phyloP scores from a whole-genome alignment of 108 stramenopile genomes.

The Nitzschia sp. region DNA sequence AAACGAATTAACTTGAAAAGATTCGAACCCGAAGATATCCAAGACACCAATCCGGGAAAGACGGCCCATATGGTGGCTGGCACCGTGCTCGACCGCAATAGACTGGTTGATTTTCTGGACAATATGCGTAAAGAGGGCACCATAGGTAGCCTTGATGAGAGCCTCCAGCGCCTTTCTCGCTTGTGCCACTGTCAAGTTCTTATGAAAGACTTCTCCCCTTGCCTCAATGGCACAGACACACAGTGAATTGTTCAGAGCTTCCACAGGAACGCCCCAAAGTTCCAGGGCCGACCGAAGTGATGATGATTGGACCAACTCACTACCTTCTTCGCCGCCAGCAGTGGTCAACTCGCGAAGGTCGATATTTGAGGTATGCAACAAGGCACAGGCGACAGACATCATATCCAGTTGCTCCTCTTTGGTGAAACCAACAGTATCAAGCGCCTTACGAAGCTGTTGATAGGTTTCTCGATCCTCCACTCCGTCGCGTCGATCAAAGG shows the following conservation, averaged over 20 bases:
- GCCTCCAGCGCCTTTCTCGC: slow-evolving; percentile 85
- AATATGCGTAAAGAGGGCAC: slow-evolving; percentile 83
- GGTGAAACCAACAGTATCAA: slow-evolving; percentile 70
- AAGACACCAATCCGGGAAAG: slow-evolving; percentile 90
- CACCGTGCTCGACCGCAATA: slow-evolving; percentile 39
- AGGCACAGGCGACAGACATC: slow-evolving; percentile 58
- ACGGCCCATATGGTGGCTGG: background rate
- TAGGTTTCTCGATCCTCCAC: slow-evolving; percentile 74
- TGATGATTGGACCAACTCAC: slow-evolving; percentile 41
- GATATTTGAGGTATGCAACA: slow-evolving; percentile 77
- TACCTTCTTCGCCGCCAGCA: slow-evolving; percentile 40
- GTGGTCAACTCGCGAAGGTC: slow-evolving; percentile 36
- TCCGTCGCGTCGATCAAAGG: slow-evolving; percentile 82
- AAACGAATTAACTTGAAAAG: slow-evolving; percentile 88
- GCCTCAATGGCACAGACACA: slow-evolving; percentile 81
- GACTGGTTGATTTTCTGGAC: slow-evolving; percentile 89
- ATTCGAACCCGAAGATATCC: slow-evolving; percentile 99
- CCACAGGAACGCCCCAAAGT: slow-evolving; percentile 67
- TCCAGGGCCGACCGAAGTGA: slow-evolving; percentile 54
- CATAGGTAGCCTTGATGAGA: slow-evolving; percentile 92
- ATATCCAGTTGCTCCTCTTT: slow-evolving; percentile 50
- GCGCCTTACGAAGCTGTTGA: slow-evolving; percentile 61
- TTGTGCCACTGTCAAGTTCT: slow-evolving; percentile 65
- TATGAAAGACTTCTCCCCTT: slow-evolving; percentile 67
- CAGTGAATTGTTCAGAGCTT: slow-evolving; percentile 64